These are phyloP conservation scores for Neoboletus brunneissimus DNA, from an alignment of 768 basidiomycete species.

Conservation along the genomic window DNA sequence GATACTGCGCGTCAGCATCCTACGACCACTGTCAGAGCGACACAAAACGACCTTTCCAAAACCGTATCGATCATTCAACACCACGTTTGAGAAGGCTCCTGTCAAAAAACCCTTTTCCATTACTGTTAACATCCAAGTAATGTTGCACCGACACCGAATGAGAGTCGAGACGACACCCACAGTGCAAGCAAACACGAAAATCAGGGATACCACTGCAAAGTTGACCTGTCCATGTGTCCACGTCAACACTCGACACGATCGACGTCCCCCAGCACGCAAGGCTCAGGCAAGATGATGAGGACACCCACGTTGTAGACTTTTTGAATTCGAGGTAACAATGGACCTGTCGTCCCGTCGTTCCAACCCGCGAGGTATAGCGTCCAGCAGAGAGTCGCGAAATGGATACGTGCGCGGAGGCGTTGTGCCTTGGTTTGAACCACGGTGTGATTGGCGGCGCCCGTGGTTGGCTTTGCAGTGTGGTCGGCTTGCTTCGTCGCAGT, in stretches of 20 bases:
- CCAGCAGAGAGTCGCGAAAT: conserved; percentile 36
- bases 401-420: conserved; percentile 24
- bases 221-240: conserved; percentile 29
- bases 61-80: conserved; percentile 29
- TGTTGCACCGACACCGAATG: background rate
- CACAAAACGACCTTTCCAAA: conserved; percentile 31
- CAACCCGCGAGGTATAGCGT: conserved; percentile 36
- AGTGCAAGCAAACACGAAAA: conserved; percentile 41
- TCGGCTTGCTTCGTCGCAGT: background rate
- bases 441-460: background rate
- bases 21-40: background rate
- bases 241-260: conserved; percentile 1
- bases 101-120: conserved; percentile 30
- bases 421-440: conserved; percentile 20
- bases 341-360: conserved; percentile 40
- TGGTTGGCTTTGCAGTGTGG: background rate
- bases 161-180: conserved; percentile 23
- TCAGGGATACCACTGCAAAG: conserved; percentile 40
- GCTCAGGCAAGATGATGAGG: background rate
- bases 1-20: background rate
- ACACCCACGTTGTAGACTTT: conserved; percentile 34
- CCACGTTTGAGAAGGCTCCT: conserved; percentile 33
- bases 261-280: background rate
- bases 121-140: background rate
- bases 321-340: conserved; percentile 38